phyloP scores from a whole-genome alignment of 345 rosid species.

The Diplotaxis tenuifolia region DNA sequence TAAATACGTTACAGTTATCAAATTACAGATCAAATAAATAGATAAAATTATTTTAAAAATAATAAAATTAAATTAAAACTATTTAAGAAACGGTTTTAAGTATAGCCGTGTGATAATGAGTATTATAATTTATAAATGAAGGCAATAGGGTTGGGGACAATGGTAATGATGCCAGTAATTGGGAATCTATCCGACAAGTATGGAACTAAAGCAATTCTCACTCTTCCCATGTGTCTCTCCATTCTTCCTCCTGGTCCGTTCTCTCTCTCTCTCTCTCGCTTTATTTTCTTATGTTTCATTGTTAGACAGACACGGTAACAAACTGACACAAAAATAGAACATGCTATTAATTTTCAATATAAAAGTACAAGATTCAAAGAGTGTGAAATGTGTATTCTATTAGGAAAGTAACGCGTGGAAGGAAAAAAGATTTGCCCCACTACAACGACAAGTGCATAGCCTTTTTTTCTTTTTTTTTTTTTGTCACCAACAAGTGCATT shows the following conservation, averaged over 20 bases:
- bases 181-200: conserved; percentile 78
- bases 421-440: not conserved
- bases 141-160: conserved; percentile 73
- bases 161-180: conserved; percentile 76
- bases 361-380: not conserved
- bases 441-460: no score
- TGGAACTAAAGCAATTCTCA: conserved; percentile 77
- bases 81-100: no score
- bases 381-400: not conserved
- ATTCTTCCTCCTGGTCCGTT: conserved; percentile 58
- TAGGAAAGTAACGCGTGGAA: conserved; percentile 8
- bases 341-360: not conserved
- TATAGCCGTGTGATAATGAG: not conserved
- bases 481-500: no score
- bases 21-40: no score
- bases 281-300: no score
- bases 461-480: no score
- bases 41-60: no score
- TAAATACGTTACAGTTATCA: no score
- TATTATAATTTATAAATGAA: conserved; percentile 38
- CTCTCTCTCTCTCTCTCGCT: no score
- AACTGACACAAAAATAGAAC: not conserved
- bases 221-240: conserved; percentile 58
- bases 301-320: no score
- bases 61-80: no score